phyloP scores from a whole-genome alignment of 371 early-diverging fungal species.

The Coelomomyces lativittatus region DNA sequence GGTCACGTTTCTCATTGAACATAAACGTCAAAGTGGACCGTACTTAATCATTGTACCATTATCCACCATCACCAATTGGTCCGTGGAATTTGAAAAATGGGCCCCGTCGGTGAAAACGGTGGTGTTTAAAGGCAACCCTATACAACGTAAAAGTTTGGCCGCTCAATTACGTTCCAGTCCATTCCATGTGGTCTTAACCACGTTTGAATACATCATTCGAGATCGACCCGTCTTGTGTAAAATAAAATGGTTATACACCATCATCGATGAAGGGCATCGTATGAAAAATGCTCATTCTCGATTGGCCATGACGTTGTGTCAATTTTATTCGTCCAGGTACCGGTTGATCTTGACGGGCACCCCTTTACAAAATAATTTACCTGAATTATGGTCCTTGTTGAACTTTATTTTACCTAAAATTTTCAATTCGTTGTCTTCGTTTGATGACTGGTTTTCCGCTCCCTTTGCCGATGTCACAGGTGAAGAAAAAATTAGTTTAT shows the following conservation, averaged over 20 bases:
- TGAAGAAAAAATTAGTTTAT: conserved; percentile 69
- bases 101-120: conserved; percentile 76
- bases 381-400: conserved; percentile 93
- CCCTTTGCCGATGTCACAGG: conserved; percentile 67
- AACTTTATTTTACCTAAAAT: conserved; percentile 93
- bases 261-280: conserved; percentile 98
- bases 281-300: conserved; percentile 91
- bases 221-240: conserved; percentile 65
- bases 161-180: conserved; percentile 51
- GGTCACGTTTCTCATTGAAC: conserved; percentile 77
- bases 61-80: conserved; percentile 95
- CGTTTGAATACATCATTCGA: conserved; percentile 92
- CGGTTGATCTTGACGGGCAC: conserved; percentile 97
- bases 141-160: conserved; percentile 54
- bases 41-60: conserved; percentile 82
- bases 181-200: conserved; percentile 91
- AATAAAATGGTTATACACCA: conserved; percentile 83
- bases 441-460: conserved; percentile 96
- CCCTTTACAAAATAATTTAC: conserved; percentile 96
- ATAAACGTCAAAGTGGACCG: conserved; percentile 76
- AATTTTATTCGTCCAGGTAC: conserved; percentile 68
- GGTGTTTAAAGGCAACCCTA: conserved; percentile 74
- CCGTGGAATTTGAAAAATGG: conserved; percentile 92
- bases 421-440: conserved; percentile 82
- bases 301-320: conserved; percentile 60